Conservation (phyloP, 495 filamentous ascomycete genomes). For the Podospora didyma region DNA sequence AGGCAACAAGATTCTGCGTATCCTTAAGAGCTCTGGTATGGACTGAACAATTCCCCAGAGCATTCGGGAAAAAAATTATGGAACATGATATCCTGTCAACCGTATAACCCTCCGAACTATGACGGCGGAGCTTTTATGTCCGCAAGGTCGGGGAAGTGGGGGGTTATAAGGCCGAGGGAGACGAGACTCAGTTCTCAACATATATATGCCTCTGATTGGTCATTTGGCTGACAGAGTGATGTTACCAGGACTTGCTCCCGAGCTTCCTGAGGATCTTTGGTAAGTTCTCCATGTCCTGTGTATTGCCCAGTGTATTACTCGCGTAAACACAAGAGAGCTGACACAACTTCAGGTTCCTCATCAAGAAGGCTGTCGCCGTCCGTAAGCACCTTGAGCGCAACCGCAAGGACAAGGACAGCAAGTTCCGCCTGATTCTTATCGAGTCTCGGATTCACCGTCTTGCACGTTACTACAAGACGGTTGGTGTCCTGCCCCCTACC, state of each 20-base stretch:
- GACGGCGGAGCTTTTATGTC: not conserved
- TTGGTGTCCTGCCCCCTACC: slow-evolving; percentile 94
- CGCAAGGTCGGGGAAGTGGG: slow-evolving; percentile 3
- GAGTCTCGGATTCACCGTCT: slow-evolving; percentile 99
- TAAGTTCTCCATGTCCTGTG: no score
- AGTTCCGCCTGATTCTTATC: slow-evolving; percentile 99
- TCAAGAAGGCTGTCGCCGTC: slow-evolving; percentile 97
- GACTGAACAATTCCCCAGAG: slow-evolving; percentile 10
- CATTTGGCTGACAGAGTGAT: slow-evolving; percentile 93
- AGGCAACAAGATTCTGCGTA: slow-evolving; percentile 99
- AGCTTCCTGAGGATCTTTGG: slow-evolving; percentile 98
- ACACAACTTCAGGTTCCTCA: no score
- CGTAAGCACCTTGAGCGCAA: slow-evolving; percentile 99
- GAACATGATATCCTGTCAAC: not conserved
- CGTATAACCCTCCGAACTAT: not conserved
- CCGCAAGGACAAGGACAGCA: slow-evolving; percentile 99
- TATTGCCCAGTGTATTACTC: no score
- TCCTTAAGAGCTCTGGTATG: slow-evolving; percentile 75
- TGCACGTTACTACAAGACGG: slow-evolving; percentile 94
- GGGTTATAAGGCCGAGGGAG: slow-evolving; percentile 1
- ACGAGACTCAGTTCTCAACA: slow-evolving; percentile 13
- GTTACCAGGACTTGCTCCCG: slow-evolving; percentile 87
- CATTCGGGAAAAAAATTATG: slow-evolving; percentile 6
- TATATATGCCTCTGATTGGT: slow-evolving; percentile 91
- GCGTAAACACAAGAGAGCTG: no score